Evolutionary conservation across 495 filamentous ascomycete species (phyloP).

Genomic region (Cercophora sp.): DNA sequence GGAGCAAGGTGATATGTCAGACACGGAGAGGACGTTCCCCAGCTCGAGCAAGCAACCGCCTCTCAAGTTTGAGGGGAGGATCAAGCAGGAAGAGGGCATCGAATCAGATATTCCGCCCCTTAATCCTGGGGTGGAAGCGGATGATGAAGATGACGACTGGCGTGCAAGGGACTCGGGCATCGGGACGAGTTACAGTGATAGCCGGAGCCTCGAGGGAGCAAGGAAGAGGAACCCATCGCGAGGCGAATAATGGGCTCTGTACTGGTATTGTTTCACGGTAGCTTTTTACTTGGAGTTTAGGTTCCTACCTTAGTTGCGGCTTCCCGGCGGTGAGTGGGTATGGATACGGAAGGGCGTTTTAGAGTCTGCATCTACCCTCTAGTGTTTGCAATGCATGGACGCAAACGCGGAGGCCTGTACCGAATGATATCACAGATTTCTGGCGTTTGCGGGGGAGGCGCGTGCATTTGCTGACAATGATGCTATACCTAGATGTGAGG

Average conservation of each 20-base stretch:
- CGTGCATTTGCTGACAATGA: too few species aligned
- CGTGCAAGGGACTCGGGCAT: constrained; percentile 40
- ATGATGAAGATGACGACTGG: constrained; percentile 37
- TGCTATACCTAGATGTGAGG: too few species aligned
- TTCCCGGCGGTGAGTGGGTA: too few species aligned
- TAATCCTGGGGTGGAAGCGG: constrained; percentile 24
- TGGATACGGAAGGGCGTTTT: too few species aligned
- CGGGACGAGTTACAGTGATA: constrained; percentile 45
- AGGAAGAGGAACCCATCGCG: constrained; percentile 17
- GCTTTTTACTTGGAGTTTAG: too few species aligned
- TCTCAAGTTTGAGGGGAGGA: constrained; percentile 34
- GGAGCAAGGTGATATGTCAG: constrained; percentile 22
- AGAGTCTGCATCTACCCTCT: too few species aligned
- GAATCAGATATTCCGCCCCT: constrained; percentile 12
- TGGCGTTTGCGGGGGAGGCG: too few species aligned
- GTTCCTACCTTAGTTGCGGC: too few species aligned
- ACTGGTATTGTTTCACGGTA: neutral
- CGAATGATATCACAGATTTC: too few species aligned
- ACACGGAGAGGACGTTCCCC: constrained; percentile 52
- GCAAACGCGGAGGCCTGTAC: too few species aligned
- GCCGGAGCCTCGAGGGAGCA: constrained; percentile 18
- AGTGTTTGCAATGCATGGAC: too few species aligned
- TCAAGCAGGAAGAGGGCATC: constrained; percentile 27
- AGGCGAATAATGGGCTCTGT: neutral
- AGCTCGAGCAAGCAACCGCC: constrained; percentile 48